Conservation (phyloP, 2,329 filamentous ascomycete species). For the Verticillium zaregamsianum region DNA sequence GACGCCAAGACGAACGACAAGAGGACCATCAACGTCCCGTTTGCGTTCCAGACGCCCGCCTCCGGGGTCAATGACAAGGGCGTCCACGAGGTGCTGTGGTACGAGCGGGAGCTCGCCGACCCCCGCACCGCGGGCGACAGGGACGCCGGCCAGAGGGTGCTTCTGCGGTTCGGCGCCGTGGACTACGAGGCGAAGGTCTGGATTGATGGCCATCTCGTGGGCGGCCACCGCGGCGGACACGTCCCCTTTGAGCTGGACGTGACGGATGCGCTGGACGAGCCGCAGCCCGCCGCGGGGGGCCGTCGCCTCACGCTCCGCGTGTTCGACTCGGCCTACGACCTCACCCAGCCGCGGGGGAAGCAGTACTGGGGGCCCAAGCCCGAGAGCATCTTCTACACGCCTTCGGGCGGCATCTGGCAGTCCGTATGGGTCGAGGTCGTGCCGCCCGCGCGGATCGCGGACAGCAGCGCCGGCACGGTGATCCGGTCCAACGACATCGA, state of each 20-base stretch:
- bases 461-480: constrained; percentile 53
- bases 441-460: constrained; percentile 45
- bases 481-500: constrained; percentile 50
- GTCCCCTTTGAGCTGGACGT: constrained; percentile 56
- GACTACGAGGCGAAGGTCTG: constrained; percentile 58
- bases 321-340: constrained; percentile 59
- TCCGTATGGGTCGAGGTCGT: constrained; percentile 54
- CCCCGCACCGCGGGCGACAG: constrained; percentile 39
- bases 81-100: constrained; percentile 66
- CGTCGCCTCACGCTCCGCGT: constrained; percentile 52
- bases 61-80: constrained; percentile 58
- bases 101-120: constrained; percentile 51
- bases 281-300: constrained; percentile 10
- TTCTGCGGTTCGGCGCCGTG: constrained; percentile 57
- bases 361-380: constrained; percentile 61
- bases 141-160: constrained; percentile 32
- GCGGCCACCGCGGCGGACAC: constrained; percentile 54
- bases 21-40: constrained; percentile 57
- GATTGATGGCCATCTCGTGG: constrained; percentile 48
- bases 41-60: constrained; percentile 60
- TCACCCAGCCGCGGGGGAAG: constrained; percentile 63
- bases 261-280: constrained; percentile 37
- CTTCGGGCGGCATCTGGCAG: constrained; percentile 55
- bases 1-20: constrained; percentile 33
- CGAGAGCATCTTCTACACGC: constrained; percentile 57